Conservation (phyloP, 495 filamentous ascomycete species). For the Hypoxylon cercidicola region DNA sequence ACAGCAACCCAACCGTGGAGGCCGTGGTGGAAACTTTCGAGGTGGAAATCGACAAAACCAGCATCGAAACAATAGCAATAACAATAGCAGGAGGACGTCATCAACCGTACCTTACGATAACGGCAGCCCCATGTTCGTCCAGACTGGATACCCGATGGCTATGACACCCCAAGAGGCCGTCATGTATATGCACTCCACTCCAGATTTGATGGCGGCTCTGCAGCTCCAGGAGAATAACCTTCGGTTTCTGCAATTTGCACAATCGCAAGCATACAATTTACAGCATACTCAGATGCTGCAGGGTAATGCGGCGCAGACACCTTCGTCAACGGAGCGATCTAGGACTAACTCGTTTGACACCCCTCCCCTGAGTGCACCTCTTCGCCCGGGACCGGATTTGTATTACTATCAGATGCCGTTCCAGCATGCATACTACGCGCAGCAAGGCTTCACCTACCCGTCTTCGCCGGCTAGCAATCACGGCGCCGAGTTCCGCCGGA, state of each 20-base stretch:
- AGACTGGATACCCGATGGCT: conserved; percentile 37
- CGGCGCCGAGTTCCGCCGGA: conserved; percentile 58
- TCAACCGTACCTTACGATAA: conserved; percentile 53
- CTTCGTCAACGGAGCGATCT: conserved; percentile 56
- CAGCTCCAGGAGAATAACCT: conserved; percentile 56
- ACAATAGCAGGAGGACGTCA: conserved; percentile 52
- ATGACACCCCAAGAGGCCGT: conserved; percentile 51
- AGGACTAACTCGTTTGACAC: conserved; percentile 65
- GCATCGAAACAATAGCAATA: conserved; percentile 56
- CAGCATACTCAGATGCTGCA: conserved; percentile 59
- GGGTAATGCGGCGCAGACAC: conserved; percentile 52
- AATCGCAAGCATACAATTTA: conserved; percentile 56
- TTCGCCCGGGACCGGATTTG: conserved; percentile 61
- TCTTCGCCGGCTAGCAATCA: conserved; percentile 57
- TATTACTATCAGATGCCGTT: conserved; percentile 53
- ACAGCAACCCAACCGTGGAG: conserved; percentile 57
- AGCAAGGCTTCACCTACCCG: conserved; percentile 54
- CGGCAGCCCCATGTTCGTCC: conserved; percentile 44
- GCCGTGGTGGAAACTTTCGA: conserved; percentile 68
- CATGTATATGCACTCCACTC: conserved; percentile 58
- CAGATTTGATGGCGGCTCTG: conserved; percentile 56
- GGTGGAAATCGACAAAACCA: conserved; percentile 62
- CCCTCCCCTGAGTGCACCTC: conserved; percentile 60
- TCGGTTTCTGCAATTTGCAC: conserved; percentile 58
- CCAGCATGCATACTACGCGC: conserved; percentile 45